Evolutionary conservation across 2,329 filamentous ascomycete species (phyloP), one percentile per base, ranked within the genome.

Genomic region (Fusarium cicatricum): DNA sequence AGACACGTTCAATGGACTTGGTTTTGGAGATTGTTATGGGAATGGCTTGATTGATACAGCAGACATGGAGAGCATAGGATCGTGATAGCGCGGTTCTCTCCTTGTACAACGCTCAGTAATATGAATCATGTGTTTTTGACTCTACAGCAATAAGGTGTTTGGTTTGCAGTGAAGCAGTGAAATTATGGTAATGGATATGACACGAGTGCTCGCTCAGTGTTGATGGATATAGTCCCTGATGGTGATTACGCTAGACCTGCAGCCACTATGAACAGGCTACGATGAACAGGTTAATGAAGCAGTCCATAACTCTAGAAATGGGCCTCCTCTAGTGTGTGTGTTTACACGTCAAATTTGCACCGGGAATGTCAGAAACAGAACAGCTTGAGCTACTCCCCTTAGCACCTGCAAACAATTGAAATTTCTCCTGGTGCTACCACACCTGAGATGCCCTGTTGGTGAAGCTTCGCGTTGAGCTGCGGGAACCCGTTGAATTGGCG

Each of bases 91-190:
- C 42, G 23, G 48, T 58, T 51, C 21, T 48, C 47, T 58, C 43
- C n/a, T 26, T 55, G 38, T 62, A 52, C 44, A 51, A 56, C 52
- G 60, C 47, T 66, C 55, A 47, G 45, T 68, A 69, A 69, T 68
- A 60, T 51, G 57, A 67, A 59, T 34, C 46, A 43, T 49, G 41
- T 56, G 39, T 40, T 48, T 42, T 44, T 50, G 14, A 32, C 23
- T n/a, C n/a, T 26, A 10, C 23, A 26, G 29, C 14, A 4, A n/a
- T 32, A 8, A n/a, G 10, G 11, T 32, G 29, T 46, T 55, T 60
- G 36, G 11, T 34, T n/a, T 48, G 43, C n/a, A n/a, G 23, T 11
- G 28, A 28, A 14, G 8, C 34, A 40, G 17, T 50, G 29, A 29
- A 31, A 15, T 47, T 19, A 15, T 23, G 17, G n/a, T n/a, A n/a